Base-by-base conservation (phyloP, 192 early-diverging fungal genomes). In the Chytriomyces sp. region DNA sequence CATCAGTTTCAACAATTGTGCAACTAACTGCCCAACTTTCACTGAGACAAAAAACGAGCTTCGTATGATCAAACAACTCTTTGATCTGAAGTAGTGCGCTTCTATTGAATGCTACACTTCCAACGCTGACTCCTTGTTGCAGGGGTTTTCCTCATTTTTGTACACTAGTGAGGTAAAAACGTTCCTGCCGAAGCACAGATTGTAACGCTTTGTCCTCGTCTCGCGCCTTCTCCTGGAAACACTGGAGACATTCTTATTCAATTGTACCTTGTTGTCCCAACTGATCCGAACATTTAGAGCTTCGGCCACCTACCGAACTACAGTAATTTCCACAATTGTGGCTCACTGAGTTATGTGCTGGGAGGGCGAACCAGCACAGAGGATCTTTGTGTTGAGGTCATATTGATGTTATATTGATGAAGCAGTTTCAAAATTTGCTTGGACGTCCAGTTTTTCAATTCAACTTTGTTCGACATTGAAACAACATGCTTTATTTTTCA, bases 181-280 rank as follows among this genome's bases (percentile, higher is more conserved):
- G n/a, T 44, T 14, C 64, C 39, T 73, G 71, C 3, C 71, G 5
- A 40, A 40, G 49, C 7, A 7, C 17, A 14, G 59, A 32, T 52
- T 73, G 62, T 59, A 73, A 64, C 4, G 40, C 71, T 25, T 17
- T 32, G 28, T 73, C 71, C 8, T 39, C 7, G 6, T 73, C 71
- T 22, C 58, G 10, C 31, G 39, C 41, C 1, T 73, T 60, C 32
- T 73, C 71, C 49, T 64, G 62, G 52, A 73, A 73, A 14, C 71
- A 19, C 12, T 64, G 41, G 39, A 63, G 22, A 5, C 28, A 41
- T 52, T 73, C 19, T 37, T 39, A 60, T 41, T 53, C 22, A 73
- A 60, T 44, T 73, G 71, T 14, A 32, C 19, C 34, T 73, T 73
- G n/a, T 60, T 22, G 22, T 49, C 30, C 28, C 59, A 39, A 49